Conservation (phyloP, 2,329 filamentous ascomycete genomes). For the Berkeleyomyces basicola region DNA sequence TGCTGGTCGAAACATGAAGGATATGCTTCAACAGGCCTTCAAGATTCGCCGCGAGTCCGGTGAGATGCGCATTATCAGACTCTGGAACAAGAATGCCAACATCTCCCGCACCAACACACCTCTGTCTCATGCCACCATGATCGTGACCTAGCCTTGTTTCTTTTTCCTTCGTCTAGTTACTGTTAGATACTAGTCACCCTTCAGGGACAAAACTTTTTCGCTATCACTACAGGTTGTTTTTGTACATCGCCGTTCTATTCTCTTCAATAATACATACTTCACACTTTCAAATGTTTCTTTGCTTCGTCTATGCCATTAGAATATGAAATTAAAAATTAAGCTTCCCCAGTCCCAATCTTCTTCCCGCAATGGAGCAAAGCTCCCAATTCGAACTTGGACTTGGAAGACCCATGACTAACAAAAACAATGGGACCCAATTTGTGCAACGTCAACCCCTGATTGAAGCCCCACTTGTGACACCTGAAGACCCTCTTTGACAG, state of each 20-base stretch:
- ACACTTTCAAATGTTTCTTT: neutral
- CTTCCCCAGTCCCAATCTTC: neutral
- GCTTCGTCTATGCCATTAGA: neutral
- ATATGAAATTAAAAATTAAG: neutral
- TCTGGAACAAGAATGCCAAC: neutral
- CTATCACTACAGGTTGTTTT: no score
- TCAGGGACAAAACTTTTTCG: no score
- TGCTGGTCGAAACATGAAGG: conserved; percentile 16
- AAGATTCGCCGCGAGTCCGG: conserved; percentile 9
- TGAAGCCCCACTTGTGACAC: neutral
- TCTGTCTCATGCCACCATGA: neutral
- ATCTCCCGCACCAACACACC: neutral
- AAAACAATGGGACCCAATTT: neutral
- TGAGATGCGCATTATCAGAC: neutral
- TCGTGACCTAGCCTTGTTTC: neutral
- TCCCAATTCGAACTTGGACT: neutral
- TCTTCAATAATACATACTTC: neutral
- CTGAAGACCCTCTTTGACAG: neutral
- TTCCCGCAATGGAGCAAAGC: neutral
- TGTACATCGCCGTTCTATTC: neutral
- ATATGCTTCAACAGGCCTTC: conserved; percentile 11
- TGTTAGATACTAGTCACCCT: no score
- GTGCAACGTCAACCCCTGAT: neutral
- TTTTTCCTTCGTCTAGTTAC: neutral
- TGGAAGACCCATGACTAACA: neutral